These are phyloP conservation scores for Hymenoscyphus infarciens DNA, from an alignment of 2,329 filamentous ascomycete genomes.

Conservation along the genomic window DNA sequence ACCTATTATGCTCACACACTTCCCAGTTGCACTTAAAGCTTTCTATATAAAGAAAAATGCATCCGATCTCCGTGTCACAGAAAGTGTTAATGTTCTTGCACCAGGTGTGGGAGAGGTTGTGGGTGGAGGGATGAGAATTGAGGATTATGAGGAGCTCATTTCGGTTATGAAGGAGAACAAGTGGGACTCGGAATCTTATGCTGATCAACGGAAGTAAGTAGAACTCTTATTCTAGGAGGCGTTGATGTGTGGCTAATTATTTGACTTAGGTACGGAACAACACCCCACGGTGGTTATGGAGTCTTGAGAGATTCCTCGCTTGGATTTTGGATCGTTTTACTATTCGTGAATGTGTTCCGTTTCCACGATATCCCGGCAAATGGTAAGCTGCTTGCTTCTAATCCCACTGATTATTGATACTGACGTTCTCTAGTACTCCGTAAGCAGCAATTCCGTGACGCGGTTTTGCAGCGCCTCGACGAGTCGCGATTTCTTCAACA, in stretches of 20 bases:
- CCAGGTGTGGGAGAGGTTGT: not conserved
- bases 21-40: not conserved
- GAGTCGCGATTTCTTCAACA: too few relatives aligned
- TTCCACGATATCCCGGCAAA: constrained; percentile 1
- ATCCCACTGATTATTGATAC: not conserved
- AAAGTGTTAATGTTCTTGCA: not conserved
- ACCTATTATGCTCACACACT: not conserved
- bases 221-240: not conserved
- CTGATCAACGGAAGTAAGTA: not conserved
- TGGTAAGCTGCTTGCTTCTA: not conserved
- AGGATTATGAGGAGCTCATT: not conserved
- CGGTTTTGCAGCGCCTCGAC: too few relatives aligned
- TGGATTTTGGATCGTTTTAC: not conserved
- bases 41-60: constrained; percentile 1
- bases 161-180: not conserved
- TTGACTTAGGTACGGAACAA: not conserved
- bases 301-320: not conserved
- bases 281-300: not conserved
- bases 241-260: not conserved
- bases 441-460: not conserved
- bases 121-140: not conserved
- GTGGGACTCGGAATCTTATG: not conserved
- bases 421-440: not conserved
- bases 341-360: not conserved
- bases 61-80: not conserved